Conservation (phyloP, 352 stramenopile genomes). For the Aphanomyces astaci region DNA sequence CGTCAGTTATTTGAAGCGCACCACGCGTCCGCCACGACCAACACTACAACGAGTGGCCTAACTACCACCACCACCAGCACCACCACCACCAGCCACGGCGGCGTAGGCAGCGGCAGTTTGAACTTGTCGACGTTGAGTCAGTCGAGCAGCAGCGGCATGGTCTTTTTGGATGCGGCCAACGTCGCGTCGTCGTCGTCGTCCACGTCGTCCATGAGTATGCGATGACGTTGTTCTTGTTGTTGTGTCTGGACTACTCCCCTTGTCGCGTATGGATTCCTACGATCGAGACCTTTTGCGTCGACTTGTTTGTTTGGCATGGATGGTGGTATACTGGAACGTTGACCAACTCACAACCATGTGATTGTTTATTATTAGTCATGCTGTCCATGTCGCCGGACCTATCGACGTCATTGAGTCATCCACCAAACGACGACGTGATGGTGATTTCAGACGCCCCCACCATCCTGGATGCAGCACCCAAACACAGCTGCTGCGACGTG, state of each 20-base stretch:
- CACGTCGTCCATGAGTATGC: not conserved
- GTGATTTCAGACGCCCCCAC: not conserved
- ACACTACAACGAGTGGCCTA: no score
- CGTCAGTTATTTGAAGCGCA: conserved; percentile 20
- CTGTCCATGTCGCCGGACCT: conserved; percentile 7
- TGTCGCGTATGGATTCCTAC: not conserved
- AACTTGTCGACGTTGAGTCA: not conserved
- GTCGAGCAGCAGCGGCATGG: not conserved
- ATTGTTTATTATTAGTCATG: not conserved
- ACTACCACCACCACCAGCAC: no score
- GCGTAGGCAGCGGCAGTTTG: not conserved
- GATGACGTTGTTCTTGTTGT: not conserved
- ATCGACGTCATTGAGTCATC: not conserved
- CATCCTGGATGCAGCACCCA: not conserved
- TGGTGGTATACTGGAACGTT: no score
- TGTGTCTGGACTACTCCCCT: not conserved
- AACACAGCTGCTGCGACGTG: conserved; percentile 34
- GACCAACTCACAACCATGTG: no score
- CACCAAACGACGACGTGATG: not conserved
- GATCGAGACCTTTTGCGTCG: no score
- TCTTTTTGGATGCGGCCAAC: not conserved
- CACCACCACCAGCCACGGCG: no score
- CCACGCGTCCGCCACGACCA: no score
- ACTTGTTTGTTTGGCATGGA: no score
- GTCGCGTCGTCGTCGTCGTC: not conserved